These are phyloP conservation scores for Paramyrothecium roridum DNA, from an alignment of 2,329 filamentous ascomycete species.

Conservation along the genomic window DNA sequence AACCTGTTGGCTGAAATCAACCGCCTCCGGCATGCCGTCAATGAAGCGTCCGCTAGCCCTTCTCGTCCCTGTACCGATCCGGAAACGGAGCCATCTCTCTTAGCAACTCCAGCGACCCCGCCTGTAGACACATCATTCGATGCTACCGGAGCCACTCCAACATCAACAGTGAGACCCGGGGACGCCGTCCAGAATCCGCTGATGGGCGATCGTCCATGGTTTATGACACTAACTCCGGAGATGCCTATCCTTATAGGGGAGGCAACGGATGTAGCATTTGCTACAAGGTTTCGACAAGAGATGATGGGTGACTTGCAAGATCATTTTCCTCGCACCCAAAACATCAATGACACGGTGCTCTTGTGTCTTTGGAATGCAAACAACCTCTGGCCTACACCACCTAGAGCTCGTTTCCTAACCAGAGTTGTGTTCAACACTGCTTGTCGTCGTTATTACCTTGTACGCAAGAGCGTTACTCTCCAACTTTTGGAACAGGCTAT, in stretches of 20 bases:
- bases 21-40: background rate
- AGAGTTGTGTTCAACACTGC: background rate
- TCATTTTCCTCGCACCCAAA: background rate
- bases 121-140: background rate
- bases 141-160: background rate
- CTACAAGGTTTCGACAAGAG: background rate
- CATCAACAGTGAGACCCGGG: no score
- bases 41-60: background rate
- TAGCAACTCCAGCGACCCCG: background rate
- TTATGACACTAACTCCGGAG: background rate
- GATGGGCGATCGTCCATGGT: background rate
- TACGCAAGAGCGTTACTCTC: background rate
- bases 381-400: background rate
- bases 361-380: background rate
- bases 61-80: background rate
- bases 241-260: background rate
- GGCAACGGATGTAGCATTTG: background rate
- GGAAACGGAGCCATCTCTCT: background rate
- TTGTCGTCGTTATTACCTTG: background rate
- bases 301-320: background rate
- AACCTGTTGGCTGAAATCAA: background rate
- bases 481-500: background rate
- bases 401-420: background rate
- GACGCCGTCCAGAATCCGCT: background rate
- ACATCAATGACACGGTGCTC: background rate